Evolutionary conservation across 2,329 filamentous ascomycete species (phyloP), one percentile per base, ranked within the genome.

Genomic region (Cladophialophora immunda): DNA sequence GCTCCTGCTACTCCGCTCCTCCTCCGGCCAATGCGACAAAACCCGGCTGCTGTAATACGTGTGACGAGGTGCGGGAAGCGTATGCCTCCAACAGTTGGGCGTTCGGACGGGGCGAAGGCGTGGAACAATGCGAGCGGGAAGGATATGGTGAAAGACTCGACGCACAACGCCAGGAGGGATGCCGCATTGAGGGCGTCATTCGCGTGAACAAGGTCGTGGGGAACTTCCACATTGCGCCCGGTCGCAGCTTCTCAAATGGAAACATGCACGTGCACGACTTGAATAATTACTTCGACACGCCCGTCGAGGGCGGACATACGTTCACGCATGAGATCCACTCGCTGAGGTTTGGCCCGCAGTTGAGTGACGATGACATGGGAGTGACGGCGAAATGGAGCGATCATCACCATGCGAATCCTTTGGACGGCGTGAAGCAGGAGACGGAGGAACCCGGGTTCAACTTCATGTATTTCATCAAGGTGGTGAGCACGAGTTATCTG

Each of bases 401-500:
- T 79, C 92, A 97, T 80, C 93, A 98, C 79, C 81, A 92, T 69
- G 79, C 79, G 72, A 97, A 98, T 80, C 95, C 95, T 4, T 87
- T 99, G 4, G 96, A 99, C 76, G 85, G 86, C 61, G 92, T 90
- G 3, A 82, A 86, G 70, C 93, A 98, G 83, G 81, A 85, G 60
- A 96, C 93, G 1, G 83, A 86, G 38, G 93, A 97, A 75, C 87
- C 92, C 72, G 91, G 91, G 71, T 97, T 86, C 85, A 99, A 97
- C 83, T 99, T 90, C 80, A 97, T 98, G 93, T 99, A 99, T 84
- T 99, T 99, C 80, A 86, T 99, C 80, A 99, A 99, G 85, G 95
- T 99, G 65, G 95, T 99, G 34, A 93, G 92, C 2, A 99, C 95
- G 1, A 94, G 93, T 0, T 99, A 98, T 78, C 86, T 98, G 29